Conservation (phyloP, 2,329 filamentous ascomycete genomes). For the Cladophialophora immunda region DNA sequence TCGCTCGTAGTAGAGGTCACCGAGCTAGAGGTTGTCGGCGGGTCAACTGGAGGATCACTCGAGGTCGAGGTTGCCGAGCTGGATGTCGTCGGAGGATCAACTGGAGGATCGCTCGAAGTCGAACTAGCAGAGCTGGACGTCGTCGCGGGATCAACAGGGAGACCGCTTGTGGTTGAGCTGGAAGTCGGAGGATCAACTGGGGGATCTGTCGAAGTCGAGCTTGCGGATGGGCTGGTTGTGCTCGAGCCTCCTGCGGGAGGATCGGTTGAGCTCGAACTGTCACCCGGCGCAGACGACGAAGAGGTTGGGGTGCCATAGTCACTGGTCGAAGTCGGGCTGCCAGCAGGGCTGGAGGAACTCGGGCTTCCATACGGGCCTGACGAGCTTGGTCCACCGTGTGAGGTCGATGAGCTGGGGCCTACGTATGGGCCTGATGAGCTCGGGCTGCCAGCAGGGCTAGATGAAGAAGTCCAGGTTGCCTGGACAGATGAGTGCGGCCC, state of each 20-base stretch:
- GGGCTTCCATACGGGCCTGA: not conserved
- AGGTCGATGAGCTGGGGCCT: not conserved
- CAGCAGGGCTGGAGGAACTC: not conserved
- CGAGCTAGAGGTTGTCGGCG: too few species aligned
- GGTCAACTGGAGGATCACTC: not conserved
- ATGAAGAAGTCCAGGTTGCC: too few species aligned
- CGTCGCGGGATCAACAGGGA: too few species aligned
- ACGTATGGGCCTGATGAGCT: not conserved
- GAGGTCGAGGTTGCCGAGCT: not conserved
- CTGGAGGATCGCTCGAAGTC: not conserved
- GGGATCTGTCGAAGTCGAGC: too few species aligned
- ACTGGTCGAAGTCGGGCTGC: not conserved
- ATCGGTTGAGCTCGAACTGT: too few species aligned
- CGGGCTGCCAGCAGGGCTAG: not conserved
- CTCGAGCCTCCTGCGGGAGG: too few species aligned
- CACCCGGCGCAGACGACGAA: too few species aligned
- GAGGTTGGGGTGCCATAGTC: not conserved
- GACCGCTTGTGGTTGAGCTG: too few species aligned
- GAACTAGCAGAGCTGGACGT: not conserved
- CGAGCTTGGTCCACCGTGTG: not conserved
- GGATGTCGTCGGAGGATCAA: not conserved
- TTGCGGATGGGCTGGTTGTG: too few species aligned
- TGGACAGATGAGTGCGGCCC: too few species aligned
- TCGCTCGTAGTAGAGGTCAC: not conserved
- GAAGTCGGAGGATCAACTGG: too few species aligned